Percentiles rank a stretch among this genome's conserved stretches.
These are phyloP conservation scores for Mycena galericulata DNA, from an alignment of 768 basidiomycete species.

Conservation along the genomic window DNA sequence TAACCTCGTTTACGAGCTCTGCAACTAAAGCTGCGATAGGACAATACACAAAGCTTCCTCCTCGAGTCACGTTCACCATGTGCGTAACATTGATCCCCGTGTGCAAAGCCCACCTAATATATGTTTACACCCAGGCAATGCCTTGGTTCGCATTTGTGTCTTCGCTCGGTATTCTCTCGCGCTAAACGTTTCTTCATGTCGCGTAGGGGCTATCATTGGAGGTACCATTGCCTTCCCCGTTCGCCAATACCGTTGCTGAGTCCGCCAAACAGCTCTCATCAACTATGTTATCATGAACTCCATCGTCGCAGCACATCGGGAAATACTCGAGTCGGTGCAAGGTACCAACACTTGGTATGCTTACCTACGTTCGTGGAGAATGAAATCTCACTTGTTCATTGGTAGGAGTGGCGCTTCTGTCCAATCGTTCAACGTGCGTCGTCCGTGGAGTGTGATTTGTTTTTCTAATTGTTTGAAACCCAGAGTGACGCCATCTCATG, in stretches of 20 bases:
- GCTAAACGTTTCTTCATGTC: slow-evolving; percentile 7
- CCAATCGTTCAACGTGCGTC: slow-evolving; percentile 61
- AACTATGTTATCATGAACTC: slow-evolving; percentile 69
- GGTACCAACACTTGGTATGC: slow-evolving; percentile 65
- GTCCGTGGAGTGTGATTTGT: slow-evolving; percentile 2
- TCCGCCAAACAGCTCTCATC: slow-evolving; percentile 44
- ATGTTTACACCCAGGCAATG: slow-evolving; percentile 1
- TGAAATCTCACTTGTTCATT: slow-evolving; percentile 26
- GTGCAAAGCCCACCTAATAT: too few species aligned
- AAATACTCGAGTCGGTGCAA: slow-evolving; percentile 61
- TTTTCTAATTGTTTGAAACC: slow-evolving; percentile 46
- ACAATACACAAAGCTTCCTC: slow-evolving; percentile 70
- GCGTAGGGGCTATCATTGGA: slow-evolving; percentile 67
- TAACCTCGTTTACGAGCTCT: not conserved
- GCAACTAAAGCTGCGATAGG: slow-evolving; percentile 33
- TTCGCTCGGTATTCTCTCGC: not conserved
- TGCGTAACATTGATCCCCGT: slow-evolving; percentile 46
- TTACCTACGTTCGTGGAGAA: slow-evolving; percentile 42
- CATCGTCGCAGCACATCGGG: slow-evolving; percentile 61
- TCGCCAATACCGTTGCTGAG: not conserved
- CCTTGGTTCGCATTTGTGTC: not conserved
- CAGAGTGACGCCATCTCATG: slow-evolving; percentile 66
- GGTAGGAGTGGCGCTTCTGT: slow-evolving; percentile 49
- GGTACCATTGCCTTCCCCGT: slow-evolving; percentile 20
- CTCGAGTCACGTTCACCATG: slow-evolving; percentile 71